phyloP scores from a whole-genome alignment of 2,329 filamentous ascomycete species.

The Paramyrothecium sp. region DNA sequence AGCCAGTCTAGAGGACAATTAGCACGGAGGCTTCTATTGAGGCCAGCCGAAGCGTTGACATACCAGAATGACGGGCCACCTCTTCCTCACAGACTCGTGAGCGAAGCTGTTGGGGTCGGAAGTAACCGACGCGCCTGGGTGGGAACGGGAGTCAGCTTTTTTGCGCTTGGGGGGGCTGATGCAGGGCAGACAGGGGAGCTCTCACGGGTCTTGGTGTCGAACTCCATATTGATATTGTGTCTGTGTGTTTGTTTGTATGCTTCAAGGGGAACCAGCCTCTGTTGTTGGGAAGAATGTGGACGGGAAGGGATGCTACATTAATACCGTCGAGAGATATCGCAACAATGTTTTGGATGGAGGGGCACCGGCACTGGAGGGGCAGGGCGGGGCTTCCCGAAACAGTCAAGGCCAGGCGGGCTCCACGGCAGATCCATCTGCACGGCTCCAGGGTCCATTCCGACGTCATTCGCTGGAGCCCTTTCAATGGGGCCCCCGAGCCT shows the following conservation, averaged over 20 bases:
- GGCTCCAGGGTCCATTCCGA: background rate
- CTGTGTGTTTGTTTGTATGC: background rate
- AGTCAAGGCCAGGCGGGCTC: background rate
- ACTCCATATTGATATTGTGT: conserved; percentile 56
- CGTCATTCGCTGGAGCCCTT: background rate
- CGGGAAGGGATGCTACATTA: conserved; percentile 1
- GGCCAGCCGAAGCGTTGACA: conserved; percentile 19
- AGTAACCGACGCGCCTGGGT: conserved; percentile 72
- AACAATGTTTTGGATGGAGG: background rate
- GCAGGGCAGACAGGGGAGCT: background rate
- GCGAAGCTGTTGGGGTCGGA: conserved; percentile 85
- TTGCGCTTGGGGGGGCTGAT: background rate
- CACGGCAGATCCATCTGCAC: background rate
- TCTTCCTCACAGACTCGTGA: conserved; percentile 76
- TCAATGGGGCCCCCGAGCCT: background rate
- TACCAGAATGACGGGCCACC: conserved; percentile 94
- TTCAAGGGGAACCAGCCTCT: background rate
- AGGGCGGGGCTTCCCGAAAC: conserved; percentile 18
- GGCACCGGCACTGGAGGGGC: conserved; percentile 18
- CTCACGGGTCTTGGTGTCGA: conserved; percentile 72
- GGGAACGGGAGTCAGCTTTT: conserved; percentile 9
- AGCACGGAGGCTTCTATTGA: background rate
- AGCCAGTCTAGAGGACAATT: conserved; percentile 65
- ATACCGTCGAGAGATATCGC: conserved; percentile 7
- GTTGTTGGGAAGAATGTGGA: background rate